Evolutionary conservation across 768 basidiomycete species (phyloP).

Genomic region (Trametes coccinea): DNA sequence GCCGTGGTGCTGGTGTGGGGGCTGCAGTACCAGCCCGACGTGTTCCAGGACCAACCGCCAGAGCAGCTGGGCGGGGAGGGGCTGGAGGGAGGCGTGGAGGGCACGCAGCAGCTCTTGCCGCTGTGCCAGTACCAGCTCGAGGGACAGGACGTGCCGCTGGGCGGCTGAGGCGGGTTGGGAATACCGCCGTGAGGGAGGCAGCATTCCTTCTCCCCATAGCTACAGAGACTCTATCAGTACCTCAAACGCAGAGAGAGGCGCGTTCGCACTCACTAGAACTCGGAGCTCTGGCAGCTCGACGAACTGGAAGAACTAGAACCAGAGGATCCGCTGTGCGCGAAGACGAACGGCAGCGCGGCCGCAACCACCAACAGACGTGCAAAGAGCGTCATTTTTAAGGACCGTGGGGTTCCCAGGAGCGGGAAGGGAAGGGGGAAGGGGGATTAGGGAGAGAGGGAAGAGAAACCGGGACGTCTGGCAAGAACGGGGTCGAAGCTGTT

Average conservation of each 20-base stretch:
- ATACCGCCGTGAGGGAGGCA: slow-evolving; percentile 48
- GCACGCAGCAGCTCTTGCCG: slow-evolving; percentile 53
- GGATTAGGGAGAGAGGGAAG: slow-evolving; percentile 28
- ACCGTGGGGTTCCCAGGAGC: slow-evolving; percentile 33
- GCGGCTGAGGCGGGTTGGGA: slow-evolving; percentile 43
- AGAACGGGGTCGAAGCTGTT: slow-evolving; percentile 7
- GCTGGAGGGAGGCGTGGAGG: slow-evolving; percentile 42
- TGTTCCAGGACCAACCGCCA: slow-evolving; percentile 34
- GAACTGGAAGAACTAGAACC: neutral
- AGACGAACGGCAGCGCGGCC: slow-evolving; percentile 35
- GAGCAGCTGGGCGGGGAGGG: slow-evolving; percentile 44
- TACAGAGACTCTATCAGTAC: slow-evolving; percentile 13
- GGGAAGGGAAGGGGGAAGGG: slow-evolving; percentile 29
- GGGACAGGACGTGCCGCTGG: slow-evolving; percentile 49
- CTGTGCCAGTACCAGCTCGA: slow-evolving; percentile 50
- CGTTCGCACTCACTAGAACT: slow-evolving; percentile 26
- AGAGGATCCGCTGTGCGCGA: slow-evolving; percentile 26
- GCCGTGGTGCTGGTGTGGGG: neutral
- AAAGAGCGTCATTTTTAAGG: slow-evolving; percentile 39
- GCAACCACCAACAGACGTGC: slow-evolving; percentile 37
- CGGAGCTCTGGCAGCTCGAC: slow-evolving; percentile 30
- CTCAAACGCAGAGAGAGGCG: neutral
- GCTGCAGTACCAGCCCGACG: slow-evolving; percentile 9
- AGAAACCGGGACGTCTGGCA: slow-evolving; percentile 17
- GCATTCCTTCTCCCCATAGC: slow-evolving; percentile 37